Conservation (phyloP, 108 stramenopile genomes). For the Cyclotella distinguenda region DNA sequence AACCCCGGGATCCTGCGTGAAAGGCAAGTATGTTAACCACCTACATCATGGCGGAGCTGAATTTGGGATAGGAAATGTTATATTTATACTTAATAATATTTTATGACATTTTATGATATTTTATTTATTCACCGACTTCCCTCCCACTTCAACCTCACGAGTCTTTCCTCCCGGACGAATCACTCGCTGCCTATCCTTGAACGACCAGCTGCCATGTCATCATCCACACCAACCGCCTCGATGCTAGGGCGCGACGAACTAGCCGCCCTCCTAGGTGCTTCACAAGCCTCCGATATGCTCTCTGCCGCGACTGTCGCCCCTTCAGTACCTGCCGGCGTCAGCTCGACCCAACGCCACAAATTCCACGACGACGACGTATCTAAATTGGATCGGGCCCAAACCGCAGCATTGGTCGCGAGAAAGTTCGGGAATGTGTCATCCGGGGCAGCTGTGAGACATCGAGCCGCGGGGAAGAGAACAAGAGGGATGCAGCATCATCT, state of each 20-base stretch:
- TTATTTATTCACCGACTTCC: too few relatives aligned
- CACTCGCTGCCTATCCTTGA: too few relatives aligned
- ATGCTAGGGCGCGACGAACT: conserved; percentile 76
- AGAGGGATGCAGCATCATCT: conserved; percentile 53
- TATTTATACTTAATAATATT: too few relatives aligned
- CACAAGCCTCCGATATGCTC: conserved; percentile 47
- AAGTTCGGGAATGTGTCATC: conserved; percentile 8
- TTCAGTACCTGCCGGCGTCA: not conserved
- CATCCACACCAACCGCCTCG: conserved; percentile 24
- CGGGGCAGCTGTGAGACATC: conserved; percentile 21
- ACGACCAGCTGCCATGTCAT: conserved; percentile 30
- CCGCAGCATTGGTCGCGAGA: conserved; percentile 59
- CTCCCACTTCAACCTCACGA: too few relatives aligned
- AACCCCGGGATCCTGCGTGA: conserved; percentile 90
- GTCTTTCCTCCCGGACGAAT: too few relatives aligned
- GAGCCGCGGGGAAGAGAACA: conserved; percentile 39
- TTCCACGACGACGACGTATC: conserved; percentile 44
- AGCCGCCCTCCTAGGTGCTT: conserved; percentile 70
- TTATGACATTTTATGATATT: too few relatives aligned
- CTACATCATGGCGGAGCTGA: conserved; percentile 71
- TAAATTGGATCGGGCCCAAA: conserved; percentile 65
- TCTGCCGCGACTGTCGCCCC: conserved; percentile 3
- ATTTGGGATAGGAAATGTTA: too few relatives aligned
- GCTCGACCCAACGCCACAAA: not conserved
- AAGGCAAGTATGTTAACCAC: conserved; percentile 90